These are phyloP conservation scores for Fragilariopsis cylindrus DNA, from an alignment of 108 stramenopile species.

Conservation along the genomic window DNA sequence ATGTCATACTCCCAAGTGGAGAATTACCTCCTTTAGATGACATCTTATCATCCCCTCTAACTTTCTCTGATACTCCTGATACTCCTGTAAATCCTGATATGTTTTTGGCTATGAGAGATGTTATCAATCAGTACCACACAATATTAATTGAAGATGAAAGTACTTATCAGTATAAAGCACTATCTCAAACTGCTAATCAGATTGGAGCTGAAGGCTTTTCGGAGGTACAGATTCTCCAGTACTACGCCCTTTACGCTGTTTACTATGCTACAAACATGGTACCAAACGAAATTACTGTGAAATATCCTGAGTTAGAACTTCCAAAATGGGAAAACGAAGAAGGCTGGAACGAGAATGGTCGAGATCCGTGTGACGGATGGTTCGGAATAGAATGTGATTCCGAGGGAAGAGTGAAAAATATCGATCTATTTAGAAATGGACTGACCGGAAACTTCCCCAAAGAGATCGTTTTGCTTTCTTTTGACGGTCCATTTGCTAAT, in stretches of 20 bases:
- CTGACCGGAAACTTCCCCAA: constrained; percentile 38
- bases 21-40: too few species aligned
- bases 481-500: constrained; percentile 22
- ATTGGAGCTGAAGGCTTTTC: constrained; percentile 20
- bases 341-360: constrained; percentile 18
- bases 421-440: constrained; percentile 28
- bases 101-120: background rate
- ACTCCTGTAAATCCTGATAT: background rate
- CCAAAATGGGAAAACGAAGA: constrained; percentile 11
- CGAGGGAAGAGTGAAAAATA: constrained; percentile 11
- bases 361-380: constrained; percentile 26
- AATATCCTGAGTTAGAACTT: constrained; percentile 1
- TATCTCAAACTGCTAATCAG: constrained; percentile 17
- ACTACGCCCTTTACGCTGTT: constrained; percentile 35
- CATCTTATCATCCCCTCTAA: too few species aligned
- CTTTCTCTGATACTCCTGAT: too few species aligned
- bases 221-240: constrained; percentile 29
- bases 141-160: constrained; percentile 31
- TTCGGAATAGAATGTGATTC: constrained; percentile 27
- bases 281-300: constrained; percentile 20
- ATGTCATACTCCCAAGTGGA: constrained; percentile 4
- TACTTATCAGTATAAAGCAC: constrained; percentile 38
- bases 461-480: constrained; percentile 28
- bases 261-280: constrained; percentile 25
- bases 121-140: background rate